Percentiles rank a stretch among this genome's conserved stretches.
Evolutionary conservation across 2,329 filamentous ascomycete species (phyloP).

Genomic region (Fusarium acutatum): DNA sequence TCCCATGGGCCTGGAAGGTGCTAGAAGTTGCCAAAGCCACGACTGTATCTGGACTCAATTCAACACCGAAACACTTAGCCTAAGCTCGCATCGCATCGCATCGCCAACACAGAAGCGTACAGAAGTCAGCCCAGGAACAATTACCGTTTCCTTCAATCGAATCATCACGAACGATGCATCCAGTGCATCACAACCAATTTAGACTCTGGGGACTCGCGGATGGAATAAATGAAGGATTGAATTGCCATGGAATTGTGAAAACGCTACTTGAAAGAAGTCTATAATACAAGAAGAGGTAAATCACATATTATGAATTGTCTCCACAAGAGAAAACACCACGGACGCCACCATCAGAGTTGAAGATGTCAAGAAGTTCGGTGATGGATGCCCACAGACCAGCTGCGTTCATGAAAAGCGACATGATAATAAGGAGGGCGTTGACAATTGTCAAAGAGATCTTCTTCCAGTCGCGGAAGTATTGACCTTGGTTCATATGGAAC

Average conservation of each 20-base stretch:
- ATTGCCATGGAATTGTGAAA: not conserved
- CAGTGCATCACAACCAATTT: fast-evolving
- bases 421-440: conserved; percentile 32
- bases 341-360: conserved; percentile 22
- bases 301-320: conserved; percentile 19
- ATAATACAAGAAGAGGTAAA: not conserved
- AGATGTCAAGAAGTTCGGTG: conserved; percentile 36
- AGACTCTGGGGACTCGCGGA: fast-evolving
- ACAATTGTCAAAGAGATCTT: conserved; percentile 30
- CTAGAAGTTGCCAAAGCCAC: not conserved
- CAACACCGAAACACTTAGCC: not conserved
- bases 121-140: fast-evolving
- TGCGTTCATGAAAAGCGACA: conserved; percentile 39
- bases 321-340: conserved; percentile 37
- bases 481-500: conserved; percentile 35
- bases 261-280: not conserved
- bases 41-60: not conserved
- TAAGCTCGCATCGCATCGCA: not conserved
- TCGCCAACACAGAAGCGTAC: too few relatives aligned
- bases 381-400: conserved; percentile 40
- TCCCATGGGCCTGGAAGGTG: fast-evolving
- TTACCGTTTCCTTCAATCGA: fast-evolving
- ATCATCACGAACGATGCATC: fast-evolving
- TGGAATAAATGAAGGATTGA: fast-evolving
- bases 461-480: conserved; percentile 33